These are phyloP conservation scores for Corchorus olitorius DNA, from an alignment of 345 rosid genomes.

Conservation along the genomic window DNA sequence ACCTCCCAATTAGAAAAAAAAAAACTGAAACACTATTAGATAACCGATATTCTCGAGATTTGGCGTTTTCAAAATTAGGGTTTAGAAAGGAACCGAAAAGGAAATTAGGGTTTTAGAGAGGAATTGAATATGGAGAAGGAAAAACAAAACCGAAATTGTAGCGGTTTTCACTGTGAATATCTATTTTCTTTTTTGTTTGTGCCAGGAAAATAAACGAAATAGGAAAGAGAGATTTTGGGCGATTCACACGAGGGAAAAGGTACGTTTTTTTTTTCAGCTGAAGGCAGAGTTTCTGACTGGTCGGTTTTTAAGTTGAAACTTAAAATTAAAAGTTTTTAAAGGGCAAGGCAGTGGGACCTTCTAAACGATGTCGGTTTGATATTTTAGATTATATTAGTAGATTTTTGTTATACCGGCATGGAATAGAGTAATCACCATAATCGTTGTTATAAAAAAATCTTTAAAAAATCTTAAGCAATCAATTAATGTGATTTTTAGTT, in stretches of 20 bases:
- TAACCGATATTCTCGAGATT: background rate
- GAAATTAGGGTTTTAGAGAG: constrained; percentile 16
- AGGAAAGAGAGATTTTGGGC: constrained; percentile 26
- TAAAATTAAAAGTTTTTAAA: background rate
- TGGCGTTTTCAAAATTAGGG: constrained; percentile 3
- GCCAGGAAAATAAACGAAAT: background rate
- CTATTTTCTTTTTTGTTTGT: background rate
- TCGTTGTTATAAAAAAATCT: no score
- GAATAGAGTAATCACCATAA: no score
- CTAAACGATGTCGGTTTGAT: constrained; percentile 30
- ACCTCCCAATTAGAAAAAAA: background rate
- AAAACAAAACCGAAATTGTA: constrained; percentile 4
- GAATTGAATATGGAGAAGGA: background rate
- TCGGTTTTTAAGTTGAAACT: background rate
- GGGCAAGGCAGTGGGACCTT: background rate
- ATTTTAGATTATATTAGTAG: no score
- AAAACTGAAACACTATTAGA: background rate
- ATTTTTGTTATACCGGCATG: background rate
- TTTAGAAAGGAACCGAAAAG: background rate
- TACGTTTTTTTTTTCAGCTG: background rate
- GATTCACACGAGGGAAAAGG: constrained; percentile 15
- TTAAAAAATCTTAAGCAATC: no score
- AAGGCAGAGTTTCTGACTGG: constrained; percentile 22
- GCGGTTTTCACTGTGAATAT: constrained; percentile 17
- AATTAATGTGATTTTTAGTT: no score